These are phyloP conservation scores for Tetrahymena malaccensis DNA, from an alignment of 73 alveolate genomes.

Conservation along the genomic window DNA sequence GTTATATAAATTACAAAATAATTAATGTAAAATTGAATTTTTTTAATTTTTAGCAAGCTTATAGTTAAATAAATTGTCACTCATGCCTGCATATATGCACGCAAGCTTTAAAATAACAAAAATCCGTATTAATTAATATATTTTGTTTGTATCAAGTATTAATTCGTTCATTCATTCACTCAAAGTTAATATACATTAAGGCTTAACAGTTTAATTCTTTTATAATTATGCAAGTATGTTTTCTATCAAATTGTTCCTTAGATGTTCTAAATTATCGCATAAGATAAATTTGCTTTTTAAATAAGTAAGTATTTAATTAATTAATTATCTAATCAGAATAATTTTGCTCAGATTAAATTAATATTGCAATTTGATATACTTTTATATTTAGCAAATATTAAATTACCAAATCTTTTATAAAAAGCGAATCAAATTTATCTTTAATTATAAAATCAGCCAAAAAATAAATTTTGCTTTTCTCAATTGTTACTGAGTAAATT, in stretches of 20 bases:
- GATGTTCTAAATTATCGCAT: neutral
- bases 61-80: too few species aligned
- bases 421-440: neutral
- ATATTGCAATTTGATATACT: too few species aligned
- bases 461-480: neutral
- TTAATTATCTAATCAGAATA: neutral
- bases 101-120: too few species aligned
- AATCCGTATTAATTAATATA: too few species aligned
- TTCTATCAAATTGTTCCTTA: neutral
- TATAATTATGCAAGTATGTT: neutral
- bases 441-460: neutral
- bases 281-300: neutral
- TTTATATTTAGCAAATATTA: neutral
- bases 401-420: neutral
- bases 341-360: neutral
- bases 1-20: too few species aligned
- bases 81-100: too few species aligned
- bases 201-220: neutral
- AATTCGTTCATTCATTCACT: too few species aligned
- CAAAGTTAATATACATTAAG: too few species aligned
- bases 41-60: too few species aligned
- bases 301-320: too few species aligned
- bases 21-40: too few species aligned
- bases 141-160: too few species aligned
- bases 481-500: neutral